A percentile compares a stretch with the other conserved stretches of the same genome.
Conservation (phyloP, 1,284 basidiomycete genomes). For the Naganishia sp. region DNA sequence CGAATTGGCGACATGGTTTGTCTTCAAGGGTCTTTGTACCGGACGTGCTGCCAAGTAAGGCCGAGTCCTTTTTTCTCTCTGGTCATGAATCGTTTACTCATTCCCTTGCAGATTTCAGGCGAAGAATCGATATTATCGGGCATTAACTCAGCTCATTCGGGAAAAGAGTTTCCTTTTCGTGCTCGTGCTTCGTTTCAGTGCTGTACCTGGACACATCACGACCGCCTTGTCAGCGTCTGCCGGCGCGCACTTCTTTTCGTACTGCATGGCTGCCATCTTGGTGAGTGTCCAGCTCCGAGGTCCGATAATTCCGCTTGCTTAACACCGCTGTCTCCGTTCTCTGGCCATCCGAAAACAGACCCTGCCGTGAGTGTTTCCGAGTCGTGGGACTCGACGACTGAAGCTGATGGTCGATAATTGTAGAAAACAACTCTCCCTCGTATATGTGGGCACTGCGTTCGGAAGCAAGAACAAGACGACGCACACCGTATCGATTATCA, state of each 20-base stretch:
- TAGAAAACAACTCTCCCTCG: conserved; percentile 49
- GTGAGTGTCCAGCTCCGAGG: neutral
- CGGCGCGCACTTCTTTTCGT: conserved; percentile 47
- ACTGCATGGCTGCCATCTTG: conserved; percentile 47
- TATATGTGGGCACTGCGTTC: conserved; percentile 49
- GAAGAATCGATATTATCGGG: conserved; percentile 48
- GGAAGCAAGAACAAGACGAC: conserved; percentile 43
- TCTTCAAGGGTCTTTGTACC: conserved; percentile 49
- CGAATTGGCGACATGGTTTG: conserved; percentile 48
- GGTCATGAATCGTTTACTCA: too few relatives aligned
- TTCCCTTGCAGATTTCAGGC: conserved; percentile 42
- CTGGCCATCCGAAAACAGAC: neutral
- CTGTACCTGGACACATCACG: conserved; percentile 50
- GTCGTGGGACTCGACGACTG: neutral
- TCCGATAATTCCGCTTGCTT: too few relatives aligned
- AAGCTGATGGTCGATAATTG: neutral
- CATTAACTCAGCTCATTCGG: conserved; percentile 47
- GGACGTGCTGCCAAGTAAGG: conserved; percentile 45
- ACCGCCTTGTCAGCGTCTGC: conserved; percentile 49
- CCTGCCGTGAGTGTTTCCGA: neutral
- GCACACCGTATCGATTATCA: conserved; percentile 41
- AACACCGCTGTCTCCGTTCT: neutral
- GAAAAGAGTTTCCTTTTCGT: conserved; percentile 52
- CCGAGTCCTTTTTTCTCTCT: neutral
- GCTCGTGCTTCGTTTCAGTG: conserved; percentile 48